Evolutionary conservation across 2,329 filamentous ascomycete genomes (phyloP), one percentile per base, ranked within the genome.

Genomic region (Periconia digitata): DNA sequence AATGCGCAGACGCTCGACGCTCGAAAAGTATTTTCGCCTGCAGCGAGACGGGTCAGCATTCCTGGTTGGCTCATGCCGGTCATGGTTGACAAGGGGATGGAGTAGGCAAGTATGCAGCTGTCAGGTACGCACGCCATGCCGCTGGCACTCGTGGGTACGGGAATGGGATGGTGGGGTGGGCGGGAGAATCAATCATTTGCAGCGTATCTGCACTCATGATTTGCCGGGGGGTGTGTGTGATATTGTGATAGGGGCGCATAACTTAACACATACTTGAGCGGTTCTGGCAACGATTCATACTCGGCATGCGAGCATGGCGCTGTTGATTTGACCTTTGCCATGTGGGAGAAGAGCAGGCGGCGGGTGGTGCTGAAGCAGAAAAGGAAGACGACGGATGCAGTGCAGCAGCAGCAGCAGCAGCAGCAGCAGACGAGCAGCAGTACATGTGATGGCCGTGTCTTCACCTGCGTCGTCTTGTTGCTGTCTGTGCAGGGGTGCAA

Each of bases 11-110:
- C 86, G 81, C 71, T 90, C 87, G 54, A 87, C 77, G 7, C 83
- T 85, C 24, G 86, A 88, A 73, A 90, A 89, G 73, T 87, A 89
- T 82, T 90, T 78, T 63, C 72, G 72, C 62, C 75, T 78, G 65
- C 46, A 56, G 57, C 44, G 47, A 46, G 44, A 46, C 51, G 27
- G 40, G 57, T 61, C 50, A 53, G 62, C 58, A 54, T 55, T 45
- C 44, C 50, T 36, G 45, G 40, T 8, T 6, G 6, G 24, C n/a
- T 32, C 4, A 4, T 27, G 24, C 27, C 12, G 27, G 27, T 10
- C 16, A 23, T 23, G 15, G 38, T n/a, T 23, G 6, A 7, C 35
- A 40, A 46, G 10, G 12, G 12, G 12, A 15, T 32, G 12, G 7
- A 27, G 24, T 32, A 12, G 27, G n/a, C 5, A 32, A 32, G 3